Evolutionary conservation across 805 yeast species (phyloP).

Genomic region (Monosporozyma servazzii): DNA sequence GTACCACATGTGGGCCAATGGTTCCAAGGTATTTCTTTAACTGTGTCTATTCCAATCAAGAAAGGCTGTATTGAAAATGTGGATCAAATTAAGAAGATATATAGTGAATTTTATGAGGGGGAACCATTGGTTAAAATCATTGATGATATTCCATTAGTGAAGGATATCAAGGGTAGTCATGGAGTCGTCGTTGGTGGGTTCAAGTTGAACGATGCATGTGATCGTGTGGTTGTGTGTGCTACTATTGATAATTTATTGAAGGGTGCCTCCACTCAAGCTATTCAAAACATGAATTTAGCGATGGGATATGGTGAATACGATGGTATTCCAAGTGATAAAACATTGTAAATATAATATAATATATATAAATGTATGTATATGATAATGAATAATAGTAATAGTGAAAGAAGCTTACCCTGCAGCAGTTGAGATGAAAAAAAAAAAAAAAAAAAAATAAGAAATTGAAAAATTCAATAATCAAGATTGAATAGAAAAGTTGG

Average conservation of each 20-base stretch:
- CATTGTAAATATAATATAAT: slow-evolving; percentile 23
- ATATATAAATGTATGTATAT: background rate
- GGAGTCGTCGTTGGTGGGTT: slow-evolving; percentile 95
- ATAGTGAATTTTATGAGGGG: slow-evolving; percentile 78
- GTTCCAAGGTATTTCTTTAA: slow-evolving; percentile 97
- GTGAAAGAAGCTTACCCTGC: background rate
- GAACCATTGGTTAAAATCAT: slow-evolving; percentile 78
- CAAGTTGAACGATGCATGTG: slow-evolving; percentile 79
- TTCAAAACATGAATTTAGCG: slow-evolving; percentile 89
- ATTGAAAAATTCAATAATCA: slow-evolving; percentile 33
- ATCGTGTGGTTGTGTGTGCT: slow-evolving; percentile 89
- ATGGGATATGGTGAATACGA: slow-evolving; percentile 88
- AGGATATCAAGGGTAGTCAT: slow-evolving; percentile 85
- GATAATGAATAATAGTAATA: background rate
- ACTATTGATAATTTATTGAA: slow-evolving; percentile 92
- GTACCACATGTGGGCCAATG: slow-evolving; percentile 97
- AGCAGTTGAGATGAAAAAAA: background rate
- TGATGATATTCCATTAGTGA: slow-evolving; percentile 90
- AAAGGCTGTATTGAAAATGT: slow-evolving; percentile 50
- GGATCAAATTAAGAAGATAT: slow-evolving; percentile 64
- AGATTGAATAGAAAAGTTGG: background rate
- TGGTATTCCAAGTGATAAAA: slow-evolving; percentile 76
- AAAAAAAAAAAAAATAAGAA: background rate
- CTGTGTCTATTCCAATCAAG: slow-evolving; percentile 82
- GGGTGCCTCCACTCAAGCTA: slow-evolving; percentile 98